Evolutionary conservation across 2,329 filamentous ascomycete genomes (phyloP), one percentile per base, ranked within the genome.

Genomic region (Penicillium griseofulvum): DNA sequence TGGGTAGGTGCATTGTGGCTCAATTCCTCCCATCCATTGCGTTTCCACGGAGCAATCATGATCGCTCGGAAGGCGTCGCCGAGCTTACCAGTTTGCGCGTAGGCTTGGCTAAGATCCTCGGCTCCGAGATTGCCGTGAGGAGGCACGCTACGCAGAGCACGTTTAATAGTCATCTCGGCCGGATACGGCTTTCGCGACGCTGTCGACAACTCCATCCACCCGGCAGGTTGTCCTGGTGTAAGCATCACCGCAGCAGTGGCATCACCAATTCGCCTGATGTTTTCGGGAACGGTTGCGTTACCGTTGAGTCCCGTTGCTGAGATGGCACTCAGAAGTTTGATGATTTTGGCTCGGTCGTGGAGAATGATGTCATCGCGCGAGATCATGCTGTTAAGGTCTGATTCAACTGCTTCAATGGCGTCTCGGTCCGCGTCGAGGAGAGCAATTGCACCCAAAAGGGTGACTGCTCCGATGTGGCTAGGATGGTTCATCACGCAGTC

Each of bases 381-480:
- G 31, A 91, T 84, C 44, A 97, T 80, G 2, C 77, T 78, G 44
- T 90, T 81, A 11, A 99, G 81, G 68, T 96, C 91, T 7, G 88
- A 84, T 3, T 85, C 80, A 0, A 96, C 91, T 0, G 91, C 92
- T 52, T 91, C 88, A 9, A 93, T 77, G 1, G 87, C 89, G 62
- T 95, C 91, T 19, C 81, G 78, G 66, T 97, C 92, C 16, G 85
- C 81, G 56, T 96, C 91, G 0, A 97, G 75, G 3, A 95, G 79
- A 0, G 91, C 90, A 62, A 97, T 89, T 3, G 90, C 87, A 0
- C 91, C 92, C 0, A 99, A 80, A 4, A 97, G 81, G 0, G 91
- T 82, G 1, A 95, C 84, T 0, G 91, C 88, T 59, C 87, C 87
- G 1, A 96, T 83, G 62, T 97, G 91, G 1, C 86, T 83, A 0